Conservation (phyloP, 257 asterid species). For the Capsicum pubescens region DNA sequence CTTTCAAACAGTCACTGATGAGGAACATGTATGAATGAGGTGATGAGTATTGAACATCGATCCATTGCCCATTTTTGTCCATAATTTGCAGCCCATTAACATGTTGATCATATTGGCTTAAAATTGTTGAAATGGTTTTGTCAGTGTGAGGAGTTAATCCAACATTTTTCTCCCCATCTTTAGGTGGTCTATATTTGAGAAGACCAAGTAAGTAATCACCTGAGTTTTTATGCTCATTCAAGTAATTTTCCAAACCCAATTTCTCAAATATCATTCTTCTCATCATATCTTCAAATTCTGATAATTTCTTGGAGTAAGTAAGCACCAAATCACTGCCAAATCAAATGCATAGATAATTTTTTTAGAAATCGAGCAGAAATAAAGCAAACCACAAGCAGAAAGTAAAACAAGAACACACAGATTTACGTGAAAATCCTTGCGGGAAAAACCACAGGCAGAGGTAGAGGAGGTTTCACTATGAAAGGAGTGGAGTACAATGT, state of each 20-base stretch:
- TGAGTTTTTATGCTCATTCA: neutral
- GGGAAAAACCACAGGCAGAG: too few species aligned
- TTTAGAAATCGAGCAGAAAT: too few species aligned
- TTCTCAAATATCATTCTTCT: neutral
- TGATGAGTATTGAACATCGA: neutral
- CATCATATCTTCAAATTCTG: too few species aligned
- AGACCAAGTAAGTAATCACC: neutral
- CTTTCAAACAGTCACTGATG: neutral
- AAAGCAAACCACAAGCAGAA: too few species aligned
- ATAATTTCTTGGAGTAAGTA: too few species aligned
- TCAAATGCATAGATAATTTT: too few species aligned
- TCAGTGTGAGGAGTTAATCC: conserved; percentile 8
- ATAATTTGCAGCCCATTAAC: neutral
- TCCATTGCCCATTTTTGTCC: neutral
- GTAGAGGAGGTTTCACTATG: too few species aligned
- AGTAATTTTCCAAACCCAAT: neutral
- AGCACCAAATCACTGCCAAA: too few species aligned
- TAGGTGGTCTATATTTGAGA: neutral
- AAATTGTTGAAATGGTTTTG: neutral
- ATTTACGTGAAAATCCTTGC: too few species aligned
- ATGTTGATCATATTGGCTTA: neutral
- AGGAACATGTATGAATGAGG: conserved; percentile 10
- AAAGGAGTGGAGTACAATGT: too few species aligned
- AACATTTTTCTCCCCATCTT: neutral
- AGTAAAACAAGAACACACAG: too few species aligned